These are phyloP conservation scores for Protomyces inouyei DNA, from an alignment of 1,139 yeast genomes.

Conservation along the genomic window DNA sequence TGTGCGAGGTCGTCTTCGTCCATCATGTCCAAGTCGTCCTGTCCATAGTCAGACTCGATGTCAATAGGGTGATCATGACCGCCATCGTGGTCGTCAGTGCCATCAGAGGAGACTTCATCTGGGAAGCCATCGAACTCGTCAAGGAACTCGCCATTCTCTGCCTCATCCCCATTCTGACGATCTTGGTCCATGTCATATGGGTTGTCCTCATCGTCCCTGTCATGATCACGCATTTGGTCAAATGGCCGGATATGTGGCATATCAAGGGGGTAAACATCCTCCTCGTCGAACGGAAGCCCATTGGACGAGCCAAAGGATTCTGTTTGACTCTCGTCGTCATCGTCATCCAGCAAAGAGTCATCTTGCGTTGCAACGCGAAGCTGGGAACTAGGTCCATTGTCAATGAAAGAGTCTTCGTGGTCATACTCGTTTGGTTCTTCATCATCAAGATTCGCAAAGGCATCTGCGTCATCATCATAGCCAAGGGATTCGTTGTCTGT, in stretches of 20 bases:
- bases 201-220: neutral
- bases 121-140: neutral
- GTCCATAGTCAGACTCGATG: neutral
- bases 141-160: too few relatives aligned
- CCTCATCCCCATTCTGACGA: too few relatives aligned
- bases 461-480: neutral
- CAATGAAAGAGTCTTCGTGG: constrained; percentile 14
- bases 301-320: too few relatives aligned
- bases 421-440: constrained; percentile 13
- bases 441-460: neutral
- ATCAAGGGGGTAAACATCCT: too few relatives aligned
- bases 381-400: constrained; percentile 2
- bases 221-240: neutral
- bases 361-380: neutral
- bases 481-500: neutral
- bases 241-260: neutral
- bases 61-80: neutral
- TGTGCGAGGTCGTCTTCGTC: neutral
- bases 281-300: too few relatives aligned
- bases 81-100: neutral
- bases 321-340: neutral
- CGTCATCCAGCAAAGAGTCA: neutral
- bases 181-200: too few relatives aligned
- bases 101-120: neutral
- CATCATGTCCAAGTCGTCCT: neutral